phyloP scores from a whole-genome alignment of 495 filamentous ascomycete genomes.

The Aspergillus carlsbadensis region DNA sequence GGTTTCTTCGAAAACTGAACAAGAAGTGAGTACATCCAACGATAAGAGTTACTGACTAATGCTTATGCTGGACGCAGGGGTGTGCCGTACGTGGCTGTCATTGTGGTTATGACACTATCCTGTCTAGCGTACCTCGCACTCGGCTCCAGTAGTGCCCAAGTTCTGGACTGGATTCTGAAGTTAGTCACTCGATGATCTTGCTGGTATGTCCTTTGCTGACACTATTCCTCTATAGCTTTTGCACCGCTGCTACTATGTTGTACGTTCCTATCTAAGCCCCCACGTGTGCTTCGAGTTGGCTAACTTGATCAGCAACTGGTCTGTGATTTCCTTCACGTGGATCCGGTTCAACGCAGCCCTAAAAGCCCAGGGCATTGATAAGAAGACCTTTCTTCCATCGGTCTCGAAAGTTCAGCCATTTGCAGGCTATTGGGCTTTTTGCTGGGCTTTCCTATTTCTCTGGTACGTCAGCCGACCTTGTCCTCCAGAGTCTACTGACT shows the following conservation, averaged over 20 bases:
- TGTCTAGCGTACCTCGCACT: neutral
- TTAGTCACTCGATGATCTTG: neutral
- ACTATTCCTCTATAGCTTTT: neutral
- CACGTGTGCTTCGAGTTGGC: neutral
- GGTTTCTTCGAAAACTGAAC: neutral
- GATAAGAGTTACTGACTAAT: neutral
- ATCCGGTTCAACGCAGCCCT: neutral
- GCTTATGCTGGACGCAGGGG: neutral
- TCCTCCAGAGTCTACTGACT: neutral
- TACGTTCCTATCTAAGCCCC: neutral
- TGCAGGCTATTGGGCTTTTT: neutral
- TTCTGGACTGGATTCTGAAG: neutral
- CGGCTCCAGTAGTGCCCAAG: neutral
- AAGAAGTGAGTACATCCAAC: neutral
- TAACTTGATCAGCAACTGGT: neutral
- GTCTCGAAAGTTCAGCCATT: neutral
- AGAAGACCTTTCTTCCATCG: neutral
- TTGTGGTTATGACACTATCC: neutral
- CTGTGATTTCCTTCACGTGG: neutral
- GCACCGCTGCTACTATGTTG: conserved; percentile 6
- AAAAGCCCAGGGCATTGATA: neutral
- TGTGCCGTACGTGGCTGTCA: neutral
- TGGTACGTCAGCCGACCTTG: neutral
- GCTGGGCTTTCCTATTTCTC: conserved; percentile 1
- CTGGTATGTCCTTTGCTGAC: neutral